Evolutionary conservation across 116 monocot genomes (phyloP).

Genomic region (Papilionanthe hybrid): DNA sequence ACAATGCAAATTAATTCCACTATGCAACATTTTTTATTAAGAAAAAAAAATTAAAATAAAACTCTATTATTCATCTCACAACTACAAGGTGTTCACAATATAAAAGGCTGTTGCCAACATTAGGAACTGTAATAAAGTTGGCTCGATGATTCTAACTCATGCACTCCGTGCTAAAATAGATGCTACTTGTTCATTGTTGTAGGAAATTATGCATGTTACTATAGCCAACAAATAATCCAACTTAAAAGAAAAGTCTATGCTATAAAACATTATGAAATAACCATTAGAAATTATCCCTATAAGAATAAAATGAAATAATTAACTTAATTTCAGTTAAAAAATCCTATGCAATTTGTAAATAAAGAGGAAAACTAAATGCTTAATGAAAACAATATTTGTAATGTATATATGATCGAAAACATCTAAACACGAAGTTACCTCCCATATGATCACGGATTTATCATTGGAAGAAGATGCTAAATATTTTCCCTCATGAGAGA

Average conservation of each 20-base stretch:
- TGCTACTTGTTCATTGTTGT: not conserved
- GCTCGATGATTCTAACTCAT: not conserved
- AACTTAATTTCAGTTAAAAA: not conserved
- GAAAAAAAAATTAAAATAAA: not conserved
- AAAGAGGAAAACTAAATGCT: not conserved
- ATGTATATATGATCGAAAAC: not conserved
- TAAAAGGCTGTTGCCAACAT: not conserved
- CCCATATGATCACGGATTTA: conserved; percentile 84
- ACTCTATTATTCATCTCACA: not conserved
- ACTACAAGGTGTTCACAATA: not conserved
- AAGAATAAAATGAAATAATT: not conserved
- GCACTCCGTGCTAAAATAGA: not conserved
- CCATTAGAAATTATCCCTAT: not conserved
- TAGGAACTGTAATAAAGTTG: not conserved
- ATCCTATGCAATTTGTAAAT: not conserved
- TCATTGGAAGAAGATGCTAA: conserved; percentile 83
- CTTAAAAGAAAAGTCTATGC: not conserved
- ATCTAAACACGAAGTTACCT: conserved; percentile 46
- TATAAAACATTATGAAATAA: not conserved
- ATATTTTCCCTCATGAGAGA: conserved; percentile 87
- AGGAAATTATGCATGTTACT: not conserved
- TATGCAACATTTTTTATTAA: not conserved
- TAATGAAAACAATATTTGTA: not conserved
- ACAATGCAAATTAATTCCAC: not conserved
- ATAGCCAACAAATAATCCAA: not conserved